A percentile compares a stretch with the other conserved stretches of the same genome.
phyloP scores from a whole-genome alignment of 2,329 filamentous ascomycete genomes.

The Fusarium armeniacum region DNA sequence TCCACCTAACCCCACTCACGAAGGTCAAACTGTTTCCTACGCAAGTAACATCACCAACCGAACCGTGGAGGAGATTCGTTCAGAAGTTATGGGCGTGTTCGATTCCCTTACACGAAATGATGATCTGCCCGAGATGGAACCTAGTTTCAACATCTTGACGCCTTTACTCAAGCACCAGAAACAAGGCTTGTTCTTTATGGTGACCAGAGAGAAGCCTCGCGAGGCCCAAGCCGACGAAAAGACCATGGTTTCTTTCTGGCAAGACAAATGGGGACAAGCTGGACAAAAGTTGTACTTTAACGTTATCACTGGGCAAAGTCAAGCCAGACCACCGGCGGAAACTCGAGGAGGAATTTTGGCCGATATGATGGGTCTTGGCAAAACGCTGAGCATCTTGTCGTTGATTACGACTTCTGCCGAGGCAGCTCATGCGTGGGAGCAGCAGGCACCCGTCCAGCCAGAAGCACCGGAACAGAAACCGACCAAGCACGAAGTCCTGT shows the following conservation, averaged over 20 bases:
- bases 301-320: slow-evolving; percentile 82
- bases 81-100: slow-evolving; percentile 88
- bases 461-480: slow-evolving; percentile 58
- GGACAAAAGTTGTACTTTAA: slow-evolving; percentile 79
- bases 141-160: slow-evolving; percentile 72
- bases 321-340: slow-evolving; percentile 72
- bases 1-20: slow-evolving; percentile 40
- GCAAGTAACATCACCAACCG: slow-evolving; percentile 60
- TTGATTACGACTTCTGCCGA: slow-evolving; percentile 76
- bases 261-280: slow-evolving; percentile 65
- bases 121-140: slow-evolving; percentile 80
- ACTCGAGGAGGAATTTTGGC: slow-evolving; percentile 81
- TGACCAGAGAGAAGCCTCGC: slow-evolving; percentile 77
- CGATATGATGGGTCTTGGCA: slow-evolving; percentile 92
- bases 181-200: slow-evolving; percentile 91
- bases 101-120: slow-evolving; percentile 84
- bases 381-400: slow-evolving; percentile 87
- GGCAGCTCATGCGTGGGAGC: slow-evolving; percentile 74
- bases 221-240: slow-evolving; percentile 71
- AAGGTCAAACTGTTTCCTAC: slow-evolving; percentile 47
- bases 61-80: slow-evolving; percentile 87
- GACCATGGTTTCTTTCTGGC: slow-evolving; percentile 82
- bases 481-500: slow-evolving; percentile 50
- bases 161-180: slow-evolving; percentile 87
- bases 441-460: slow-evolving; percentile 65